Percentiles rank a stretch among this genome's conserved stretches.
These are phyloP conservation scores for Vaccinium vitisidaea DNA, from an alignment of 148 eudicot genomes.

Conservation along the genomic window DNA sequence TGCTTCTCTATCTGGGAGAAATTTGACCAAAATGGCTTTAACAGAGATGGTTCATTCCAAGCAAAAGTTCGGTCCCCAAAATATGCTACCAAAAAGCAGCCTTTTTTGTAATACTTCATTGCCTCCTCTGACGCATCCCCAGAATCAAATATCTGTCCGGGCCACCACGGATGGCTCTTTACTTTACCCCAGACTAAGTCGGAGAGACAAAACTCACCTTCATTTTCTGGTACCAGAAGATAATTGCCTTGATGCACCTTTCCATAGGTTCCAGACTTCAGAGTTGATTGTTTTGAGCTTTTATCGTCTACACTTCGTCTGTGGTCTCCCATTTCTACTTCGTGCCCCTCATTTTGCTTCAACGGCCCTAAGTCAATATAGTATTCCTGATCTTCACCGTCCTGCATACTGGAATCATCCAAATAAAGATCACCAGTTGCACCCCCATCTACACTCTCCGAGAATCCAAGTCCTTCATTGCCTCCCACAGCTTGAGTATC, in stretches of 20 bases:
- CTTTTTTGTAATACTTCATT: constrained; percentile 63
- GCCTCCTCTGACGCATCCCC: constrained; percentile 91
- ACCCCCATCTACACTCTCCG: constrained; percentile 22
- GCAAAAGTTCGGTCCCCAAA: constrained; percentile 89
- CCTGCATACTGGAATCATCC: constrained; percentile 15
- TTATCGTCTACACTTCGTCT: constrained; percentile 30
- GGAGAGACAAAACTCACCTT: constrained; percentile 52
- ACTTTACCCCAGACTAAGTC: constrained; percentile 96
- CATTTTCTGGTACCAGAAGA: constrained; percentile 54
- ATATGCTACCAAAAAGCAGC: constrained; percentile 84
- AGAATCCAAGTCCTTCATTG: constrained; percentile 16
- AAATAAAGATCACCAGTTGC: constrained; percentile 18
- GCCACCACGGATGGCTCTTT: constrained; percentile 98
- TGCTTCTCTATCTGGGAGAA: constrained; percentile 77
- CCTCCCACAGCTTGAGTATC: constrained; percentile 17
- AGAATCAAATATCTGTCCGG: constrained; percentile 86
- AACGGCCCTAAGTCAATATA: constrained; percentile 17
- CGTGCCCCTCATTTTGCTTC: constrained; percentile 28
- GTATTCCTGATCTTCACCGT: constrained; percentile 26
- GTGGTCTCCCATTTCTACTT: constrained; percentile 26
- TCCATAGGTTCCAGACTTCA: constrained; percentile 26
- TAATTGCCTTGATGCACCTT: constrained; percentile 39
- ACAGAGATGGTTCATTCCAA: constrained; percentile 73
- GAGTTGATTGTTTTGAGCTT: constrained; percentile 24
- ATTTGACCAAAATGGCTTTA: constrained; percentile 71